Evolutionary conservation across 148 eudicot species (phyloP).

Genomic region (Persicaria tinctoria): DNA sequence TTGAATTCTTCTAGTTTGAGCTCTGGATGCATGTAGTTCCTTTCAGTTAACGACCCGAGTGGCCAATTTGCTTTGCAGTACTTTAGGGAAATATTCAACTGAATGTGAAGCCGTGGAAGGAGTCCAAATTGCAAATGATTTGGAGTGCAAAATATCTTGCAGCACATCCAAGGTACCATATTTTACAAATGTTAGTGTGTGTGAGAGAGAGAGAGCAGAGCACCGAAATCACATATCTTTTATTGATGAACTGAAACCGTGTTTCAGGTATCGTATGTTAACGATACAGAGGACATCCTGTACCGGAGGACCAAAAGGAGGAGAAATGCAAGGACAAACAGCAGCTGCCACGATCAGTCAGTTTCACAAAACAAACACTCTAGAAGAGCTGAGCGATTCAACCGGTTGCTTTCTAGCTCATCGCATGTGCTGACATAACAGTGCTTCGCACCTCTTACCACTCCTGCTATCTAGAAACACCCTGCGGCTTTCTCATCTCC

Average conservation of each 20-base stretch:
- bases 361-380: background rate
- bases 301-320: slow-evolving; percentile 41
- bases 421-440: background rate
- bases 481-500: background rate
- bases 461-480: too few relatives aligned
- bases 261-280: slow-evolving; percentile 66
- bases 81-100: slow-evolving; percentile 48
- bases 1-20: background rate
- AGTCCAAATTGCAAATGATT: slow-evolving; percentile 52
- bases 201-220: background rate
- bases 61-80: slow-evolving; percentile 38
- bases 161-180: slow-evolving; percentile 70
- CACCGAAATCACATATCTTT: too few relatives aligned
- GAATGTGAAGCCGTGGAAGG: slow-evolving; percentile 61
- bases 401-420: slow-evolving; percentile 4
- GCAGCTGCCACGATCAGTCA: slow-evolving; percentile 1
- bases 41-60: background rate
- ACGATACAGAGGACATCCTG: slow-evolving; percentile 81
- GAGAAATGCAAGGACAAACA: slow-evolving; percentile 12
- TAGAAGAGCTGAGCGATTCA: slow-evolving; percentile 2
- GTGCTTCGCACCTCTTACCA: too few relatives aligned
- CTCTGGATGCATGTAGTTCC: background rate
- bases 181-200: background rate
- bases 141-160: slow-evolving; percentile 88
- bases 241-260: slow-evolving; percentile 1